phyloP scores from a whole-genome alignment of 164 flowering plant species.

The Umbilicus rupestris region DNA sequence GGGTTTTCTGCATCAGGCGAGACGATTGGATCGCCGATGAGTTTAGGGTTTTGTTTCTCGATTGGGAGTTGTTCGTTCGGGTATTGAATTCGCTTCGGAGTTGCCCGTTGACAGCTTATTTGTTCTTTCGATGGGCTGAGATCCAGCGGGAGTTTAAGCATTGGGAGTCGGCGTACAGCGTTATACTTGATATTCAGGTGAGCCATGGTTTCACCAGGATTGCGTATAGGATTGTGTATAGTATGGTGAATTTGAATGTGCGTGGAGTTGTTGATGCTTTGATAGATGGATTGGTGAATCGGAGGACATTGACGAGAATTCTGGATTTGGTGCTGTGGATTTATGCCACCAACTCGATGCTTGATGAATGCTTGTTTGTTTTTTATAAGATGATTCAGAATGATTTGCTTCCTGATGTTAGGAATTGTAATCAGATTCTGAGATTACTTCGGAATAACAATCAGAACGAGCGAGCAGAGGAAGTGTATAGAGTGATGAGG shows the following conservation, averaged over 20 bases:
- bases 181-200: neutral
- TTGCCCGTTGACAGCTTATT: neutral
- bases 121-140: constrained; percentile 2
- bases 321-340: constrained; percentile 46
- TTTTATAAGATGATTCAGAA: constrained; percentile 48
- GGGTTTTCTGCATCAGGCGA: neutral
- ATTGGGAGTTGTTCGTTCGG: neutral
- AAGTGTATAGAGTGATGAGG: constrained; percentile 41
- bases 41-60: neutral
- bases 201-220: neutral
- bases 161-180: neutral
- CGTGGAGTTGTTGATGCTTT: constrained; percentile 26
- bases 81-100: neutral
- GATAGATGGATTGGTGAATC: constrained; percentile 22
- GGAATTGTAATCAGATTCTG: constrained; percentile 59
- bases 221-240: neutral
- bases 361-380: constrained; percentile 32
- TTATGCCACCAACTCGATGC: constrained; percentile 33
- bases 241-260: neutral
- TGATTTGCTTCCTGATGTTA: constrained; percentile 50
- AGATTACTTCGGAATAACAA: constrained; percentile 37
- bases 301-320: constrained; percentile 19
- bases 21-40: constrained; percentile 5
- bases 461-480: constrained; percentile 24
- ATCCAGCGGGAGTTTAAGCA: constrained; percentile 1